Percentiles rank a stretch among this genome's conserved stretches.
These are phyloP conservation scores for Penicillium flavigenum DNA, from an alignment of 495 filamentous ascomycete genomes.

Conservation along the genomic window DNA sequence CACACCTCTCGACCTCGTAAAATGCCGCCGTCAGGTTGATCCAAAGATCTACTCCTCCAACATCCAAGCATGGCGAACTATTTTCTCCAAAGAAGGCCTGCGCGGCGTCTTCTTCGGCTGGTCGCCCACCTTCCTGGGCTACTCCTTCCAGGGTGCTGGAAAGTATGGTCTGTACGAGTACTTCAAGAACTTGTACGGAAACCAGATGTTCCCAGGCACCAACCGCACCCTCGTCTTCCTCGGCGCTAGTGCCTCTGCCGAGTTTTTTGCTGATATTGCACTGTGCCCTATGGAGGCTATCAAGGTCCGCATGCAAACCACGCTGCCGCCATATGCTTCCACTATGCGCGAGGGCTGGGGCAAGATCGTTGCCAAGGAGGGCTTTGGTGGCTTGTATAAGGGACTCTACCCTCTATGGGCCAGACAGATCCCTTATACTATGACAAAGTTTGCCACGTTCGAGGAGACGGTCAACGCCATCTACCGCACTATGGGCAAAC, in stretches of 20 bases:
- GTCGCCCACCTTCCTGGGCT: constrained; percentile 68
- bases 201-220: constrained; percentile 57
- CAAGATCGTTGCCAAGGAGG: constrained; percentile 60
- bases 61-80: constrained; percentile 62
- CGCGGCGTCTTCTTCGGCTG: constrained; percentile 73
- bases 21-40: constrained; percentile 73
- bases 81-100: constrained; percentile 62
- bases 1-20: constrained; percentile 63
- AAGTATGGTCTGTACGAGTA: constrained; percentile 77
- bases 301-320: constrained; percentile 74
- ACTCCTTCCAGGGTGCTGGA: constrained; percentile 72
- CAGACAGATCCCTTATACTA: constrained; percentile 71
- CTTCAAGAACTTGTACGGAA: constrained; percentile 71
- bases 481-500: constrained; percentile 61
- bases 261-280: constrained; percentile 68
- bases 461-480: constrained; percentile 66
- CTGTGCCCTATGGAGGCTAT: constrained; percentile 69
- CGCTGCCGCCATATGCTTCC: constrained; percentile 62
- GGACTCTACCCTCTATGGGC: constrained; percentile 70
- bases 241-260: constrained; percentile 62
- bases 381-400: constrained; percentile 62
- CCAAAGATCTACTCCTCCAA: constrained; percentile 69
- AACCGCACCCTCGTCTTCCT: constrained; percentile 66
- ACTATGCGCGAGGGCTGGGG: constrained; percentile 62
- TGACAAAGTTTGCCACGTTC: constrained; percentile 76